A percentile compares a stretch with the other conserved stretches of the same genome.
These are phyloP conservation scores for Lunasporangiospora selenospora DNA, from an alignment of 192 early-diverging fungal genomes.

Conservation along the genomic window DNA sequence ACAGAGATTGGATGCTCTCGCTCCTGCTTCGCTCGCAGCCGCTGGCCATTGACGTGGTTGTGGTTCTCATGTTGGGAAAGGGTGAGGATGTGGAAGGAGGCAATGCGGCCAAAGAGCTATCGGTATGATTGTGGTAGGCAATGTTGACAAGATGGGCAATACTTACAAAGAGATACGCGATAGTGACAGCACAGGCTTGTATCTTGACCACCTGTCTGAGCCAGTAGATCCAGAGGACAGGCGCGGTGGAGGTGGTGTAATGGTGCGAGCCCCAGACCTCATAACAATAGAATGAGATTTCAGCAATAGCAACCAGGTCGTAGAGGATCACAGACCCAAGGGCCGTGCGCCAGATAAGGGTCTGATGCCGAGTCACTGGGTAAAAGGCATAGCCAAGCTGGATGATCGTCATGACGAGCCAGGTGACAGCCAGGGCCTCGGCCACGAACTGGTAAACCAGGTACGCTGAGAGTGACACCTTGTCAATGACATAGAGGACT, in stretches of 20 bases:
- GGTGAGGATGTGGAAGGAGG: too few relatives aligned
- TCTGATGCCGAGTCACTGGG: conserved; percentile 42
- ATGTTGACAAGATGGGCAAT: not conserved
- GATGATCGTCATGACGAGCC: conserved; percentile 43
- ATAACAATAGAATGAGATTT: conserved; percentile 40
- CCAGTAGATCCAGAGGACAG: conserved; percentile 40
- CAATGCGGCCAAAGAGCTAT: too few relatives aligned
- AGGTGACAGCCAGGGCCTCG: conserved; percentile 31
- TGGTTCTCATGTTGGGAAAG: too few relatives aligned
- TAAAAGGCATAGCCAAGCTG: conserved; percentile 47
- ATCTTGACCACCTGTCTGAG: conserved; percentile 32
- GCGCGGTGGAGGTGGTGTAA: not conserved
- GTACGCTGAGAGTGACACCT: conserved; percentile 15
- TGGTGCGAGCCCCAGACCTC: conserved; percentile 15
- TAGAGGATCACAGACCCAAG: conserved; percentile 39
- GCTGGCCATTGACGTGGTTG: too few relatives aligned
- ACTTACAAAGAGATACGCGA: conserved; percentile 49
- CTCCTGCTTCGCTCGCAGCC: too few relatives aligned
- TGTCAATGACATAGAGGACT: conserved; percentile 18
- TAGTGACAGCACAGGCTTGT: conserved; percentile 30
- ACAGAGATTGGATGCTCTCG: too few relatives aligned
- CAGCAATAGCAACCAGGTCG: conserved; percentile 27
- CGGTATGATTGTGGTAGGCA: too few relatives aligned
- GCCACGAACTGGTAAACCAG: conserved; percentile 42
- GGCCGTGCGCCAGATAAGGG: conserved; percentile 40